phyloP scores from a whole-genome alignment of 2,329 filamentous ascomycete species.

The Sclerotinia spermophila region DNA sequence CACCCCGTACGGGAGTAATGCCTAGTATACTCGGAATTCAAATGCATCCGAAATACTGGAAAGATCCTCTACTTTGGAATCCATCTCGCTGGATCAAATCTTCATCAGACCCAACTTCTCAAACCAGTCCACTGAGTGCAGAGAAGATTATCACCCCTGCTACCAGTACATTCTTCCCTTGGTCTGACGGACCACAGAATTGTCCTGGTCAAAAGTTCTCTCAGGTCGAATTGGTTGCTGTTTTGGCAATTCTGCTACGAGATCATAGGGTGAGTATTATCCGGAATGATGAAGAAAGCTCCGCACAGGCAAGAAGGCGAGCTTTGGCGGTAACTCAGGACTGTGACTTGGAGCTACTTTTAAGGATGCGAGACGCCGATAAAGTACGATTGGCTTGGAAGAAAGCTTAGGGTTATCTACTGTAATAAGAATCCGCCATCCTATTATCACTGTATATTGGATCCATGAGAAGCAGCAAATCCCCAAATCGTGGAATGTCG shows the following conservation, averaged over 20 bases:
- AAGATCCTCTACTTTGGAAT: background rate
- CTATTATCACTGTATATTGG: no score
- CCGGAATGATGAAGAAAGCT: background rate
- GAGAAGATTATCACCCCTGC: background rate
- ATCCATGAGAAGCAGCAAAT: no score
- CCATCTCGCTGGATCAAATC: background rate
- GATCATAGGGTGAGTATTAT: background rate
- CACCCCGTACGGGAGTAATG: background rate
- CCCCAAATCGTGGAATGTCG: no score
- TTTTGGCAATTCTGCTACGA: constrained; percentile 23
- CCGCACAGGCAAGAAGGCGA: background rate
- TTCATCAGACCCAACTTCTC: background rate
- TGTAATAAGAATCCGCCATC: no score
- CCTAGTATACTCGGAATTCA: background rate
- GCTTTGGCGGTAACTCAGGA: background rate
- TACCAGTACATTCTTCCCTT: constrained; percentile 33
- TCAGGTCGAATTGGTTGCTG: constrained; percentile 37
- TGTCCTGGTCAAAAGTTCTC: constrained; percentile 39
- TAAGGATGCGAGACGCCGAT: background rate
- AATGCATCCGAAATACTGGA: constrained; percentile 7
- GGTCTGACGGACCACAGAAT: constrained; percentile 39
- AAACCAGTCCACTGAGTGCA: background rate
- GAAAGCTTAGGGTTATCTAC: background rate
- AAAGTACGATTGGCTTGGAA: background rate
- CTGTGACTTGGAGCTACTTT: background rate